A percentile compares a stretch with the other conserved stretches of the same genome.
These are phyloP conservation scores for Leccinellum albellum DNA, from an alignment of 768 basidiomycete species.

Conservation along the genomic window DNA sequence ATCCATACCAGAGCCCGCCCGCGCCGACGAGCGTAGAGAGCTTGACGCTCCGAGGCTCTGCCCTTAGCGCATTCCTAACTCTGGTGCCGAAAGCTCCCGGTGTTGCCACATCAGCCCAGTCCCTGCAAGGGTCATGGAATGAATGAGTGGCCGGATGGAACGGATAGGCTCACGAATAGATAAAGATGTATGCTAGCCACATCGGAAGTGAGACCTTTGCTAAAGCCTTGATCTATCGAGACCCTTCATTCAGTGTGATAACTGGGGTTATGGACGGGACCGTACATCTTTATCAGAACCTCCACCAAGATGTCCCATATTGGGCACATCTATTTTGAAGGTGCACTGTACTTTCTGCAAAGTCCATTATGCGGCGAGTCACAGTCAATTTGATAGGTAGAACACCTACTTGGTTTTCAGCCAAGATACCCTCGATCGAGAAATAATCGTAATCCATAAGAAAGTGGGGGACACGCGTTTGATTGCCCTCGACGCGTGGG, in stretches of 20 bases:
- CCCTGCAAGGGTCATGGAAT: conserved; percentile 40
- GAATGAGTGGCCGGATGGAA: not conserved
- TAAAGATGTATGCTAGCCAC: conserved; percentile 86
- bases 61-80: conserved; percentile 84
- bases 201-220: conserved; percentile 82
- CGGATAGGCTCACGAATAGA: conserved; percentile 56
- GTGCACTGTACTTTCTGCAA: conserved; percentile 88
- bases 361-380: not conserved
- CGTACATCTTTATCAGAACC: conserved; percentile 80
- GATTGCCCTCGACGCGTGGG: conserved; percentile 15
- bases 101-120: conserved; percentile 86
- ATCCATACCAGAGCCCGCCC: conserved; percentile 89
- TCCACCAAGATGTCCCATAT: conserved; percentile 87
- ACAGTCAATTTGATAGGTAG: not conserved
- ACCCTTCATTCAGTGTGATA: conserved; percentile 5
- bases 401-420: conserved; percentile 74
- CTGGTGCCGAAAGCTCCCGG: conserved; percentile 72
- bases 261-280: conserved; percentile 4
- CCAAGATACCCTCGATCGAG: conserved; percentile 85
- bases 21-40: conserved; percentile 81
- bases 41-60: conserved; percentile 82
- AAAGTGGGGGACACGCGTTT: not conserved
- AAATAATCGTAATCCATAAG: conserved; percentile 90
- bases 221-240: conserved; percentile 62
- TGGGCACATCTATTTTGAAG: conserved; percentile 80